These are phyloP conservation scores for Cenchrus americanus DNA, from an alignment of 176 grass and related monocot genomes.

Conservation along the genomic window DNA sequence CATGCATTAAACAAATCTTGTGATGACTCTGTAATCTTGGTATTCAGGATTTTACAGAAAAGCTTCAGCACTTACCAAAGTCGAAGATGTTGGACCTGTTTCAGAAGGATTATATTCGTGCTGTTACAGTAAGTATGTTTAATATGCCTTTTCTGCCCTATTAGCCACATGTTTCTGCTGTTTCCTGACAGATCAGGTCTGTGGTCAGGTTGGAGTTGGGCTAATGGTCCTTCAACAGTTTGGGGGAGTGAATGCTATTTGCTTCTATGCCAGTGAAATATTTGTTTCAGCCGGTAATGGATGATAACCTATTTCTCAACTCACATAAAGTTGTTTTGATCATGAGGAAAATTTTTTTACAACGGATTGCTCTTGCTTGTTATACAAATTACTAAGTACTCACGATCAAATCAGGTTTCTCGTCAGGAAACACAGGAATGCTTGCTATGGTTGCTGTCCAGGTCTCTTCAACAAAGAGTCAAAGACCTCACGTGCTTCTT, in stretches of 20 bases:
- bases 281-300: slow-evolving; percentile 87
- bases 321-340: background rate
- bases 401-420: slow-evolving; percentile 60
- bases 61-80: slow-evolving; percentile 55
- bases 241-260: slow-evolving; percentile 89
- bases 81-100: slow-evolving; percentile 70
- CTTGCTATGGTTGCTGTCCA: slow-evolving; percentile 77
- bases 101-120: slow-evolving; percentile 70
- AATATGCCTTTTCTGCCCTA: background rate
- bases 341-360: background rate
- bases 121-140: slow-evolving; percentile 59
- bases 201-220: slow-evolving; percentile 68
- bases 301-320: background rate
- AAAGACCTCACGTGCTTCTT: background rate
- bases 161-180: background rate
- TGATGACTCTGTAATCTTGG: slow-evolving; percentile 1
- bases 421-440: slow-evolving; percentile 79
- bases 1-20: background rate
- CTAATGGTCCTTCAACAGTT: slow-evolving; percentile 92
- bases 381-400: background rate
- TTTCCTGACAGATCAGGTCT: background rate
- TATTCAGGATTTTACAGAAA: slow-evolving; percentile 75
- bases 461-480: slow-evolving; percentile 37
- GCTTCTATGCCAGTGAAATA: slow-evolving; percentile 90
- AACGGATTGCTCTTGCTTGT: background rate